These are phyloP conservation scores for Geranomyces michiganensis DNA, from an alignment of 192 early-diverging fungal genomes.

Conservation along the genomic window DNA sequence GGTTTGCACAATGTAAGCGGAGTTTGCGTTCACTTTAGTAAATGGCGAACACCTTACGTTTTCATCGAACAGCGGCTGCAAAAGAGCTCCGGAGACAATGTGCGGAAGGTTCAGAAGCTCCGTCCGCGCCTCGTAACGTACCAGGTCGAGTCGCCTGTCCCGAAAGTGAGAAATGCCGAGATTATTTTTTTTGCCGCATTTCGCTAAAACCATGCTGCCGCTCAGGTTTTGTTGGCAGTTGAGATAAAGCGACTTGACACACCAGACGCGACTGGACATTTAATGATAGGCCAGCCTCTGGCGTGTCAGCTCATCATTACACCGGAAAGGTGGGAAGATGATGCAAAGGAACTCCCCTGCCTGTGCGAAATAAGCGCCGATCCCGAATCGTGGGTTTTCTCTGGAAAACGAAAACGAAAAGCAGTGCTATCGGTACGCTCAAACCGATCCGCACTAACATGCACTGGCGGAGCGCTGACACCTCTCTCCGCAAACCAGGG, in stretches of 20 bases:
- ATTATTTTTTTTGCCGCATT: not conserved
- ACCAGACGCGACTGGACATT: conserved; percentile 31
- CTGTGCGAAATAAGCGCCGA: conserved; percentile 2
- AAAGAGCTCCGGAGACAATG: not conserved
- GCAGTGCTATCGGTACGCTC: not conserved
- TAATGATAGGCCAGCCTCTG: conserved; percentile 59
- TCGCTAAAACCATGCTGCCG: not conserved
- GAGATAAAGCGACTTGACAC: conserved; percentile 26
- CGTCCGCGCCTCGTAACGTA: not conserved
- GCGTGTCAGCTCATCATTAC: conserved; percentile 54
- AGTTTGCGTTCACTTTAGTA: not conserved
- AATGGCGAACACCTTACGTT: not conserved
- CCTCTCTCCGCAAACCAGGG: not conserved
- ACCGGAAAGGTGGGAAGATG: conserved; percentile 20
- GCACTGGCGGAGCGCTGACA: not conserved
- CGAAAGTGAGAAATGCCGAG: not conserved
- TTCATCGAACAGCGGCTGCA: not conserved
- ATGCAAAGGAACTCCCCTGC: not conserved
- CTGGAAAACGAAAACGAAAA: not conserved
- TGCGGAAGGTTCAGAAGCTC: not conserved
- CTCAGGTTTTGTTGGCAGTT: conserved; percentile 40
- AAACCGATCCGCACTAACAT: not conserved
- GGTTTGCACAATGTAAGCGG: conserved; percentile 35
- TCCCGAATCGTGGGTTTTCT: not conserved
- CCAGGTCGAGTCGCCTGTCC: not conserved